These are phyloP conservation scores for Botrytis porri DNA, from an alignment of 2,329 filamentous ascomycete genomes.

Conservation along the genomic window DNA sequence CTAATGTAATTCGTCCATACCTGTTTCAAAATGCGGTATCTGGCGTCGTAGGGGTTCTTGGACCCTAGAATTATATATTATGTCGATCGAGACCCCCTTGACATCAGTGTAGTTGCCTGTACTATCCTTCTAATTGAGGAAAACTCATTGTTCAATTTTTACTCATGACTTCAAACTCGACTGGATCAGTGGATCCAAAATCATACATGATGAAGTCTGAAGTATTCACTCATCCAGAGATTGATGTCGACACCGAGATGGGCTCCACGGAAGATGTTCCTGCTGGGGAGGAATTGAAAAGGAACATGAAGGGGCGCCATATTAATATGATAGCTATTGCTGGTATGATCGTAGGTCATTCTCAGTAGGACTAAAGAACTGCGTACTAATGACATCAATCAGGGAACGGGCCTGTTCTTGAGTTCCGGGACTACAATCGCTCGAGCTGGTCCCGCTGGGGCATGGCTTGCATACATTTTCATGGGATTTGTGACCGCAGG, in stretches of 20 bases:
- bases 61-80: constrained; percentile 8
- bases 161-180: not conserved
- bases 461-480: constrained; percentile 43
- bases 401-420: constrained; percentile 53
- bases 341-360: constrained; percentile 51
- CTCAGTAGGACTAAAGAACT: constrained; percentile 40
- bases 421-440: constrained; percentile 48
- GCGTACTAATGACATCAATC: not conserved
- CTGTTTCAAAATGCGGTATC: not conserved
- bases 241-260: not conserved
- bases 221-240: not conserved
- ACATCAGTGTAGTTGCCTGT: not conserved
- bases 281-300: constrained; percentile 40
- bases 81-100: not conserved
- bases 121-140: not conserved
- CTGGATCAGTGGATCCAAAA: not conserved
- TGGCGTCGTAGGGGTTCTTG: not conserved
- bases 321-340: constrained; percentile 45
- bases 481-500: constrained; percentile 49
- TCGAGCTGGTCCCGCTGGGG: constrained; percentile 47
- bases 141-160: not conserved
- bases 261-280: constrained; percentile 15
- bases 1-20: not conserved
- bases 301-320: constrained; percentile 48
- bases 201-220: constrained; percentile 8